Evolutionary conservation across 2,329 filamentous ascomycete species (phyloP), one percentile per base, ranked within the genome.

Genomic region (Neofusicoccum cordaticola): DNA sequence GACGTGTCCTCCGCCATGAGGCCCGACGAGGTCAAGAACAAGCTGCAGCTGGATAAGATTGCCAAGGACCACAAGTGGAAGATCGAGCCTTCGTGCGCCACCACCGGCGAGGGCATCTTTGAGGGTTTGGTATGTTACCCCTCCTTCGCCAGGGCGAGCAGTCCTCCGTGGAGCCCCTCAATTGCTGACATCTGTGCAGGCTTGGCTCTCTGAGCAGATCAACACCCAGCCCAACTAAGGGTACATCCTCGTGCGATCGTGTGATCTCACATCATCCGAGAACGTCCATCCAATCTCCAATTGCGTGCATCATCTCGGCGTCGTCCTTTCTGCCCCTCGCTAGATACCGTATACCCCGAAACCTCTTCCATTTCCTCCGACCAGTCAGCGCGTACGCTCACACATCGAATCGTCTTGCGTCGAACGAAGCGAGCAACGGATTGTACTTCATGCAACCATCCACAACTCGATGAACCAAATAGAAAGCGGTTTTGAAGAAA

Each of bases 1-100:
- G 95, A 99, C 93, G 85, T 98, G 81, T 90, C 4, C n/a, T 63
- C 67, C 81, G 80, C 81, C 12, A 82, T 83, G 80, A 73, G 77
- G 68, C 81, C 81, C 45, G 80, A 83, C 69, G 80, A 83, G 67
- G 80, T 84, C 50, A 81, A 79, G 27, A 78, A 82, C 63, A 74
- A 74, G 66, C 78, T 84, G 39, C 78, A 82, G 69, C 75, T 84
- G 47, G 77, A 81, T 64, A 77, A 79, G 68, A 80, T 83, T 63
- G 82, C 82, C n/a, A 82, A 80, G 69, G 78, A 83, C 71, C 82
- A 83, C 69, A 78, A 79, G 41, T 84, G 82, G 82, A 84, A 84
- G 71, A 82, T 84, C 64, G 81, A 84, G 76, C 82, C 82, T 60
- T 83, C 80, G 71, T 84, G 82, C 69, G 82, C 82, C 56, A 83